Evolutionary conservation across 2,329 filamentous ascomycete genomes (phyloP), one percentile per base, ranked within the genome.

Genomic region (Aaosphaeria pasadenensis): DNA sequence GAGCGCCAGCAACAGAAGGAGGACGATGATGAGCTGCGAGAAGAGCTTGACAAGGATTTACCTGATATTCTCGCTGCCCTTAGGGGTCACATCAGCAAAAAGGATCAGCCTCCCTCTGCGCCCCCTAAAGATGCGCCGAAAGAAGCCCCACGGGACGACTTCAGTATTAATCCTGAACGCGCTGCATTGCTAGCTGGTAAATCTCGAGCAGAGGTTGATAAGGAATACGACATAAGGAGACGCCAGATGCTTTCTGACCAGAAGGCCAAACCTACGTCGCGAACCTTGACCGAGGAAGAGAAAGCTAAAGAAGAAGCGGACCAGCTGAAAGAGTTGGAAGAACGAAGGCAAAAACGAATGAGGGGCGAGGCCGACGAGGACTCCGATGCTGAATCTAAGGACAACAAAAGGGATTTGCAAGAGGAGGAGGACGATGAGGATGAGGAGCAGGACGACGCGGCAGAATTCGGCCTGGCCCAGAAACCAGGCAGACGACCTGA

Each of bases 1-100:
- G 91, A 97, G 73, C 85, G 94, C 38, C 94, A 99, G 71, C 86
- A 89, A 51, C 84, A 84, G 30, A 96, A 96, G 65, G 94, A 97
- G 52, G 90, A 94, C 43, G 94, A 99, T 58, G 90, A 95, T 44
- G 92, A 96, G 56, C 71, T 96, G 46, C 82, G 91, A 50, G 85
- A 86, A 49, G 84, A 91, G 67, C 77, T 99, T 11, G 91, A 99
- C 69, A 86, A 91, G 66, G 89, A 90, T 38, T 78, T 97, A 52
- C 80, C 82, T 9, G 85, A 88, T 55, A 81, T 99, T 11, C 86
- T 91, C 54, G 77, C 80, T 45, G 80, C 95, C 38, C 74, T 99
- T 28, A 75, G 78, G 50, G 77, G 77, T 7, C 75, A 84, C 69
- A 73, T 81, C 64, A 71, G 67, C 63, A 75, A 73, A 69, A 72